A percentile compares a stretch with the other conserved stretches of the same genome.
phyloP scores from a whole-genome alignment of 164 flowering plant genomes.

The Dillenia suffruticosa region DNA sequence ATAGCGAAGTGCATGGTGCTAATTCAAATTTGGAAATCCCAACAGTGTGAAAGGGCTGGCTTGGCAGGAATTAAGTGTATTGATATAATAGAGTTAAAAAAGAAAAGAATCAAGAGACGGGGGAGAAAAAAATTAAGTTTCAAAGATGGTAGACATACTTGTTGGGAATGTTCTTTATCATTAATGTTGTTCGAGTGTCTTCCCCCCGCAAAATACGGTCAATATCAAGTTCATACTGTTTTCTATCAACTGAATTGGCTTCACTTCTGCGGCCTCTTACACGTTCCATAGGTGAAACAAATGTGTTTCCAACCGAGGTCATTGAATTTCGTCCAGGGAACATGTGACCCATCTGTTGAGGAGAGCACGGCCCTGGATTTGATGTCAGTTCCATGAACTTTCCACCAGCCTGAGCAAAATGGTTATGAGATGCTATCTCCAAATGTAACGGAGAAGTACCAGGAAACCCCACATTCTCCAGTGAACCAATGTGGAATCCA shows the following conservation, averaged over 20 bases:
- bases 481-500: slow-evolving; percentile 19
- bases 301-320: slow-evolving; percentile 11
- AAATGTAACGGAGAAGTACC: slow-evolving; percentile 8
- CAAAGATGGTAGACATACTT: slow-evolving; percentile 39
- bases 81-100: too few species aligned
- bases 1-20: too few species aligned
- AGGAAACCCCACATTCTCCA: slow-evolving; percentile 15
- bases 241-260: slow-evolving; percentile 50
- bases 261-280: slow-evolving; percentile 49
- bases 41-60: too few species aligned
- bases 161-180: slow-evolving; percentile 92
- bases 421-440: slow-evolving; percentile 9
- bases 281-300: slow-evolving; percentile 21
- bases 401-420: slow-evolving; percentile 10
- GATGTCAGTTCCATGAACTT: slow-evolving; percentile 1
- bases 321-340: slow-evolving; percentile 16
- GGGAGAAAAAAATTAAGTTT: not conserved
- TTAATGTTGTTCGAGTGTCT: slow-evolving; percentile 70
- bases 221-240: slow-evolving; percentile 78
- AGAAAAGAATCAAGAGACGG: not conserved
- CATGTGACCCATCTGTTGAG: slow-evolving; percentile 13
- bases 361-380: slow-evolving; percentile 2
- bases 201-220: slow-evolving; percentile 67
- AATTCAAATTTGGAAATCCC: not conserved
- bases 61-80: too few species aligned